Conservation (phyloP, 225 moss, liverwort and hornwort species). For the Pseudoscleropodium purum region DNA sequence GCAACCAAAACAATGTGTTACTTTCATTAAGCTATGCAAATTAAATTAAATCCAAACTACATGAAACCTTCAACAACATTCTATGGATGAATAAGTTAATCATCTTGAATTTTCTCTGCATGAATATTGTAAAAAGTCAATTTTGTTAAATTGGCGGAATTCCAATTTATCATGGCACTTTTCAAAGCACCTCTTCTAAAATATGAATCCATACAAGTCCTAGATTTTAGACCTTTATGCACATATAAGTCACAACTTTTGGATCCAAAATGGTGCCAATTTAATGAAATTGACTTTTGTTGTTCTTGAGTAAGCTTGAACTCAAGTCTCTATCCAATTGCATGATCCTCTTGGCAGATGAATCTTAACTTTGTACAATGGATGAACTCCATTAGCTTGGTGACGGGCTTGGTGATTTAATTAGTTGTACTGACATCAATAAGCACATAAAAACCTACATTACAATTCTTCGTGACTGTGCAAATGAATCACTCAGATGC, state of each 20-base stretch:
- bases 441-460: not conserved
- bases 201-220: not conserved
- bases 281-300: not conserved
- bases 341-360: not conserved
- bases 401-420: not conserved
- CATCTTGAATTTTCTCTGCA: not conserved
- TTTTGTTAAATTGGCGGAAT: not conserved
- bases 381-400: not conserved
- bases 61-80: not conserved
- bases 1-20: accelerated
- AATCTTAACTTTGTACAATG: not conserved
- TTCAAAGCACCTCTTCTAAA: accelerated
- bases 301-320: not conserved
- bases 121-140: not conserved
- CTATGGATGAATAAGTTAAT: not conserved
- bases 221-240: not conserved
- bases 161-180: not conserved
- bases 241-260: not conserved
- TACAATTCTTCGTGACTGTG: not conserved
- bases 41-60: not conserved
- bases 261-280: not conserved
- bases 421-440: not conserved
- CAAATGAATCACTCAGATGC: not conserved
- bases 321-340: not conserved
- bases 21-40: not conserved